Base-by-base conservation (phyloP, 2,329 filamentous ascomycete species). In the Stenocarpella maydis region DNA sequence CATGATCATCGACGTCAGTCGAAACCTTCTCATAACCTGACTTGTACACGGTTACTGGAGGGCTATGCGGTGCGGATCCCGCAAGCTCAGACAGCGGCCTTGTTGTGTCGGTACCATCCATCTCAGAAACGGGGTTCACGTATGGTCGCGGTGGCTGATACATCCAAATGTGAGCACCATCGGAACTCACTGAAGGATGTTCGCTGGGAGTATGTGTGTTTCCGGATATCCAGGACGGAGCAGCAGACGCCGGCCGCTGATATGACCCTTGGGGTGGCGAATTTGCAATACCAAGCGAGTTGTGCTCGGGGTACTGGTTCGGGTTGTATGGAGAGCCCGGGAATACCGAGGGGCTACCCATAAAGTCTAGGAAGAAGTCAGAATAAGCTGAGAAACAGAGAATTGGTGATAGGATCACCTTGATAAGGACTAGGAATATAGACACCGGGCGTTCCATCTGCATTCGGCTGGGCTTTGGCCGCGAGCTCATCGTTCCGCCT, bases 371-470 rank as follows among this genome's bases (percentile, higher is more conserved):
- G 17, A 24, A 2, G 5, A 45, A 28, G 63, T 69, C 34, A 53
- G 67, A 26, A 9, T 9, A 2, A 17, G 5, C 10, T 0, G 2
- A 24, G 41, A 24, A 60, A 37, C 34, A 17, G 54, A 17, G 17
- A 14, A 24, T n/a, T n/a, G 28, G 3, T 6, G 6, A 45, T n/a
- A 21, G 7, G 7, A 31, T 43, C 12, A 60, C 69, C 69, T 69
- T 71, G 69, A 5, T 71, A 69, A 17, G 69, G 69, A 31, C 67
- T 71, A 15, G 54, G 63, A 21, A 67, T 63, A 19, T 69, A 71
- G 6, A 37, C 19, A 8, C 52, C 54, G 0, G 69, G 67, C 12
- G 47, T 69, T 3, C 63, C 61, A 4, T 60, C 34, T 31, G 34
- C 31, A 2, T 52, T 50, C n/a, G 49, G 26, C 14, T 43, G 67